Evolutionary conservation across 129 eudicot species (phyloP).

Genomic region (Centella asiatica): DNA sequence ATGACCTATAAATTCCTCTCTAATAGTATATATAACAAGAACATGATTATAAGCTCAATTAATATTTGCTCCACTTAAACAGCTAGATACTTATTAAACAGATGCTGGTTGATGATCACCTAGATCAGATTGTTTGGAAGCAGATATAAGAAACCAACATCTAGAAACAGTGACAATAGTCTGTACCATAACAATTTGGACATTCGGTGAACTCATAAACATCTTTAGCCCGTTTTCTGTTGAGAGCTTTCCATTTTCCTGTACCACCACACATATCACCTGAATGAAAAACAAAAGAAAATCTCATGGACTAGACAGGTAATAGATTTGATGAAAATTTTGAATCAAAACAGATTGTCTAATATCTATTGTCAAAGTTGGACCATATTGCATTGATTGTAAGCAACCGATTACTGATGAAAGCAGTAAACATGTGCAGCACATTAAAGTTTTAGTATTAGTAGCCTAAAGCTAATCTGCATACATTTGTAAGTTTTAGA

Average conservation of each 20-base stretch:
- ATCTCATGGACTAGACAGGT: conserved; percentile 27
- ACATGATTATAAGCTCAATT: neutral
- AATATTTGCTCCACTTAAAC: too few species aligned
- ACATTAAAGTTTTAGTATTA: neutral
- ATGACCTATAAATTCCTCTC: neutral
- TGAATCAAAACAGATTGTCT: neutral
- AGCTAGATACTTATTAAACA: too few species aligned
- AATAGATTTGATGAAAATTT: neutral
- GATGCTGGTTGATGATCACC: neutral
- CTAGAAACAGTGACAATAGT: neutral
- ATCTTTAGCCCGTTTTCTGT: conserved; percentile 94
- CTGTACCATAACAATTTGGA: conserved; percentile 87
- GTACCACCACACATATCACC: conserved; percentile 99
- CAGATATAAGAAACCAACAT: neutral
- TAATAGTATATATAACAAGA: too few species aligned
- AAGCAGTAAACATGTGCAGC: neutral
- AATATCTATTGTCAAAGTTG: neutral
- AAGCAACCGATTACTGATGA: neutral
- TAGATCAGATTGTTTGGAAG: too few species aligned
- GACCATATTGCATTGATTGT: neutral
- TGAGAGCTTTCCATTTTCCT: conserved; percentile 99
- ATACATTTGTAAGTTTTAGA: neutral
- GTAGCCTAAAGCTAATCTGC: neutral
- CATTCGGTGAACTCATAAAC: conserved; percentile 94
- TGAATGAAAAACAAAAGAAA: conserved; percentile 44